Conservation (phyloP, 2,329 filamentous ascomycete genomes). For the Aspergillus brunneoviolaceus region DNA sequence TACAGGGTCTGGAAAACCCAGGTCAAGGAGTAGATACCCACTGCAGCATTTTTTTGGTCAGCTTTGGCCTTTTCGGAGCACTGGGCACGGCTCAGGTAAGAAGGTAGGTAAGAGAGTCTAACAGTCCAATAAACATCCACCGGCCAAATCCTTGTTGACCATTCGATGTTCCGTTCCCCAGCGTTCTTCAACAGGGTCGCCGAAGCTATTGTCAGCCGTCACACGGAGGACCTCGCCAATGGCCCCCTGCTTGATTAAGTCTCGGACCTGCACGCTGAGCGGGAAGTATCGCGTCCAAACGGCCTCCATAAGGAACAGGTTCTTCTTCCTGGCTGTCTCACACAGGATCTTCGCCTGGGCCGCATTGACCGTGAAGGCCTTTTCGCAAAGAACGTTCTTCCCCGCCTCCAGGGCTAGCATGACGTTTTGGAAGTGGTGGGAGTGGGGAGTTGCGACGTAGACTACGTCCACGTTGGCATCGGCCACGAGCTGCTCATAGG, state of each 20-base stretch:
- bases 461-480: slow-evolving; percentile 80
- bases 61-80: neutral
- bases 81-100: neutral
- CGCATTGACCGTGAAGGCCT: slow-evolving; percentile 83
- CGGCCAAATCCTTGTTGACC: slow-evolving; percentile 79
- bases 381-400: slow-evolving; percentile 89
- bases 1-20: slow-evolving; percentile 92
- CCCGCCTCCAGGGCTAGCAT: slow-evolving; percentile 80
- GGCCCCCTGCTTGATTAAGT: slow-evolving; percentile 57
- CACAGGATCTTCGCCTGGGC: slow-evolving; percentile 71
- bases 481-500: slow-evolving; percentile 76
- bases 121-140: slow-evolving; percentile 75
- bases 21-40: slow-evolving; percentile 84
- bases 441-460: slow-evolving; percentile 88
- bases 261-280: slow-evolving; percentile 67
- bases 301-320: slow-evolving; percentile 78
- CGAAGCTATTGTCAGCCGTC: slow-evolving; percentile 62
- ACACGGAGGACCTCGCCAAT: slow-evolving; percentile 61
- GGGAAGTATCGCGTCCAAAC: slow-evolving; percentile 92
- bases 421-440: slow-evolving; percentile 87
- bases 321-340: slow-evolving; percentile 69
- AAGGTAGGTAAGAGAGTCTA: slow-evolving; percentile 19
- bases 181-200: slow-evolving; percentile 59
- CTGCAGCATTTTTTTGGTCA: slow-evolving; percentile 21
- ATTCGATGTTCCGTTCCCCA: slow-evolving; percentile 68